phyloP scores from a whole-genome alignment of 148 eudicot species.

The Rhododendron vialii region DNA sequence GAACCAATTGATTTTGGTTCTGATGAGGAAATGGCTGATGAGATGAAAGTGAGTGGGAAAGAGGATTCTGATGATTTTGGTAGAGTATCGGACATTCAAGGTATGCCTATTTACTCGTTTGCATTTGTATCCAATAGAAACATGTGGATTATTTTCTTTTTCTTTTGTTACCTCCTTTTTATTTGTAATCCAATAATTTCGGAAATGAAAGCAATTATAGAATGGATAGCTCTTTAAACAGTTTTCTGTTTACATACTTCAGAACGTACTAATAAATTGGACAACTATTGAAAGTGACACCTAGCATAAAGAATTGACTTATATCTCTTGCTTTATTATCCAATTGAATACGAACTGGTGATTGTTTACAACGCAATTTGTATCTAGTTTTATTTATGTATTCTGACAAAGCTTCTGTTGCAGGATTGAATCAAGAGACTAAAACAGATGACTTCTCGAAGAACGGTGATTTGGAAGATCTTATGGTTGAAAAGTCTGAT shows the following conservation, averaged over 20 bases:
- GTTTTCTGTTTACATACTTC: no score
- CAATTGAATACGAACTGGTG: neutral
- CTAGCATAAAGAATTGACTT: neutral
- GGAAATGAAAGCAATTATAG: no score
- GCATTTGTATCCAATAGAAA: neutral
- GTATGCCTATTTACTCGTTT: constrained; percentile 16
- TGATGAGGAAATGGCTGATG: constrained; percentile 6
- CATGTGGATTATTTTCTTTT: neutral
- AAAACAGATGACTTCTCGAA: constrained; percentile 14
- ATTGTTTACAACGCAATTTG: neutral
- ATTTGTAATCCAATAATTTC: neutral
- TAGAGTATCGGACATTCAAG: constrained; percentile 7
- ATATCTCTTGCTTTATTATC: neutral
- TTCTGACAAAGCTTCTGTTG: neutral
- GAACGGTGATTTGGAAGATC: neutral
- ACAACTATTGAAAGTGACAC: no score
- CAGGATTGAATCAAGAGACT: constrained; percentile 17
- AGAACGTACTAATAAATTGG: no score
- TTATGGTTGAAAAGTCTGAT: constrained; percentile 7
- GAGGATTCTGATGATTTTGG: constrained; percentile 12
- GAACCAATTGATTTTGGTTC: neutral
- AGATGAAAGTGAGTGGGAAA: constrained; percentile 11
- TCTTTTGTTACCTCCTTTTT: neutral
- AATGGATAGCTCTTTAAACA: no score
- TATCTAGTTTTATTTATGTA: neutral